Conservation (phyloP, 495 filamentous ascomycete genomes). For the Tuber umbilicatum region DNA sequence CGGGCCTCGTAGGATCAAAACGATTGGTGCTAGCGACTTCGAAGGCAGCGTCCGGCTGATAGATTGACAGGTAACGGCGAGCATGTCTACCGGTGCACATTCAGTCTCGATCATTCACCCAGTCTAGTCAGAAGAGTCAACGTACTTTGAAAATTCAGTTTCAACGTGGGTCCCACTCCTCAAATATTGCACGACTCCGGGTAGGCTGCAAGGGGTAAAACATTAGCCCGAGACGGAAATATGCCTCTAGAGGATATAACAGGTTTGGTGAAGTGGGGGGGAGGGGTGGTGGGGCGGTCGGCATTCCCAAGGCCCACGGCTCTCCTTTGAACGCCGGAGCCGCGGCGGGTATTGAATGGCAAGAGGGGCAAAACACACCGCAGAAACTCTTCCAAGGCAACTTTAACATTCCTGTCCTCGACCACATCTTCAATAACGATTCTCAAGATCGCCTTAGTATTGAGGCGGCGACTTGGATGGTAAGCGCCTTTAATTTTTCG, state of each 20-base stretch:
- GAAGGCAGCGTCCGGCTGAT: slow-evolving; percentile 84
- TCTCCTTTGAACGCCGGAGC: not conserved
- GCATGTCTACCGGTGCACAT: slow-evolving; percentile 58
- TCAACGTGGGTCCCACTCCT: slow-evolving; percentile 1
- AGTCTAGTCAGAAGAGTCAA: not conserved
- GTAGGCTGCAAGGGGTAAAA: not conserved
- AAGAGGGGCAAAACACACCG: slow-evolving; percentile 46
- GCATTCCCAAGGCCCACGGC: not conserved
- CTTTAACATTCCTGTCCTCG: slow-evolving; percentile 60
- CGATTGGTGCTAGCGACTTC: slow-evolving; percentile 92
- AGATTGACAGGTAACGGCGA: slow-evolving; percentile 85
- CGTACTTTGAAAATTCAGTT: not conserved
- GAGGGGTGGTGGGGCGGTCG: not conserved
- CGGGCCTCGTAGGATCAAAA: slow-evolving; percentile 82
- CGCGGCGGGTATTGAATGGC: not conserved
- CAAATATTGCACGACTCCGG: not conserved
- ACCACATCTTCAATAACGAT: slow-evolving; percentile 74
- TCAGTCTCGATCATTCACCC: slow-evolving; percentile 8
- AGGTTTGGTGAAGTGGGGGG: not conserved
- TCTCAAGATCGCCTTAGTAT: slow-evolving; percentile 69
- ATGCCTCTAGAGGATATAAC: not conserved
- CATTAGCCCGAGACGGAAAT: not conserved
- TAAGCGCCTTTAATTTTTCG: slow-evolving; percentile 90
- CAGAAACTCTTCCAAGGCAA: slow-evolving; percentile 65
- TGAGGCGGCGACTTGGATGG: slow-evolving; percentile 70